Conservation (phyloP, 2,329 filamentous ascomycete genomes). For the Microthyrium microscopicum region DNA sequence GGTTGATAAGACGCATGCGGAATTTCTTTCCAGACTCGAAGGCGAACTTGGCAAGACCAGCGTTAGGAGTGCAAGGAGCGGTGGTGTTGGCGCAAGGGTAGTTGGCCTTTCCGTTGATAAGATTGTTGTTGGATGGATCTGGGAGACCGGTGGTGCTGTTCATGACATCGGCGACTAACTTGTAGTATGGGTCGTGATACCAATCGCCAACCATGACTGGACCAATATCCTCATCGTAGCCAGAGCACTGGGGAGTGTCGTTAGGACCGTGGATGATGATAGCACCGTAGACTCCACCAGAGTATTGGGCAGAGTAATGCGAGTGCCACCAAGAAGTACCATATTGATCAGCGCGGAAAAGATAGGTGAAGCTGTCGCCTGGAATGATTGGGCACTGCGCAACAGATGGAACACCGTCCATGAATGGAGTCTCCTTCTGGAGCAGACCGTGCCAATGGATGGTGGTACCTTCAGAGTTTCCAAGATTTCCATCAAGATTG, state of each 20-base stretch:
- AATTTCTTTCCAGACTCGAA: constrained; percentile 25
- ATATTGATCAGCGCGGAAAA: constrained; percentile 14
- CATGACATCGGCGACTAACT: constrained; percentile 9
- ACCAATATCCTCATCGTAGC: constrained; percentile 19
- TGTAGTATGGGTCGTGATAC: constrained; percentile 12
- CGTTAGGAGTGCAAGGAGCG: constrained; percentile 12
- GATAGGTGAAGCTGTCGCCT: constrained; percentile 15
- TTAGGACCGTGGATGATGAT: constrained; percentile 15
- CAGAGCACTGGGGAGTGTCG: constrained; percentile 16
- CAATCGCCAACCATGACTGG: constrained; percentile 13
- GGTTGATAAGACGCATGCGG: constrained; percentile 26
- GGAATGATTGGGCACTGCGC: constrained; percentile 19
- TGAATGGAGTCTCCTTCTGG: constrained; percentile 18
- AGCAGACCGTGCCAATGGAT: constrained; percentile 20
- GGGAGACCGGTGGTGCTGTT: constrained; percentile 5
- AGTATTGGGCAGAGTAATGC: constrained; percentile 16
- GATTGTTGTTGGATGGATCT: constrained; percentile 13
- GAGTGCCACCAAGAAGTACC: constrained; percentile 8
- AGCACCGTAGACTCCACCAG: constrained; percentile 15
- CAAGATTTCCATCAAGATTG: constrained; percentile 17
- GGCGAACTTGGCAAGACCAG: constrained; percentile 17
- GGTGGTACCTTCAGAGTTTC: constrained; percentile 15
- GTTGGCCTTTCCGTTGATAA: constrained; percentile 15
- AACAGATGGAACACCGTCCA: constrained; percentile 20
- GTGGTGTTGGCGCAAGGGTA: constrained; percentile 13